A percentile compares a stretch with the other conserved stretches of the same genome.
phyloP scores from a whole-genome alignment of 2,329 filamentous ascomycete genomes.

The Zasmidium citrigriseum region DNA sequence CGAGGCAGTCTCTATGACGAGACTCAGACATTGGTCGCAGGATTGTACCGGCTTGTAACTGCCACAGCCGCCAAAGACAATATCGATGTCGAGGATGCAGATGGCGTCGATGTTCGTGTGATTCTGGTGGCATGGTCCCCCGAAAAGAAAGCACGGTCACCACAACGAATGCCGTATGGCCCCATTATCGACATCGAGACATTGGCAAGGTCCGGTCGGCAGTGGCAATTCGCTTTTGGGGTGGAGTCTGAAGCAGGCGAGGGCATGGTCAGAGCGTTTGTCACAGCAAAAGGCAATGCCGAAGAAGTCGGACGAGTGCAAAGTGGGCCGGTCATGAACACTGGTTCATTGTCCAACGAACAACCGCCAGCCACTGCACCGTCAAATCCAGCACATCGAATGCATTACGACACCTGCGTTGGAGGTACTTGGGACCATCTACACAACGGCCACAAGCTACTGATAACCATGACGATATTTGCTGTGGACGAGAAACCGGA shows the following conservation, averaged over 20 bases:
- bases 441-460: conserved; percentile 92
- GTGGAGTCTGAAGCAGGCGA: conserved; percentile 67
- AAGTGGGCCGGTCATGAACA: conserved; percentile 14
- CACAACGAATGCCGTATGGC: conserved; percentile 38
- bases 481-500: conserved; percentile 55
- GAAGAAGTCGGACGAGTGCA: conserved; percentile 38
- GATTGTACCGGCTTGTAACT: conserved; percentile 76
- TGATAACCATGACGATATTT: conserved; percentile 83
- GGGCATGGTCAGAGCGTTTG: conserved; percentile 53
- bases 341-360: conserved; percentile 1
- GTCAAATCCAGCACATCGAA: conserved; percentile 10
- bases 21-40: conserved; percentile 74
- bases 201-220: conserved; percentile 51
- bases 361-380: conserved; percentile 7
- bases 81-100: conserved; percentile 65
- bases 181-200: conserved; percentile 53
- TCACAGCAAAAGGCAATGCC: conserved; percentile 33
- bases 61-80: conserved; percentile 66
- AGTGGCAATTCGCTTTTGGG: conserved; percentile 68
- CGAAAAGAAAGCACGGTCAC: conserved; percentile 32
- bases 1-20: conserved; percentile 63
- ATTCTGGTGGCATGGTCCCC: conserved; percentile 67
- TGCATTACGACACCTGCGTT: conserved; percentile 69
- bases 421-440: conserved; percentile 97
- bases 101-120: conserved; percentile 74